Conservation (phyloP, 2,329 filamentous ascomycete genomes). For the Trichoderma guizhouense region DNA sequence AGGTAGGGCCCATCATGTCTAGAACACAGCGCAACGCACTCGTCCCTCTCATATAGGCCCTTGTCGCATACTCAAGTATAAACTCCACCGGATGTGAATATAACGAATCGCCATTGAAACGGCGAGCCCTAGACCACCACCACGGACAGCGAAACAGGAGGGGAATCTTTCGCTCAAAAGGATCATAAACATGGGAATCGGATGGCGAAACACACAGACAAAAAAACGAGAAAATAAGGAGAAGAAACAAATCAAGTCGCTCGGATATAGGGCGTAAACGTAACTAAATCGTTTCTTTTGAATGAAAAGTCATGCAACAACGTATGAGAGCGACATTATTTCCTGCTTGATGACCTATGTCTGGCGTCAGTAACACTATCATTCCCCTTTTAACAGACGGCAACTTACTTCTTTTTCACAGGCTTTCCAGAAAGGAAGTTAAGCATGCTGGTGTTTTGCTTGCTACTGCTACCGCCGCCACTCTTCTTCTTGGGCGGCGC, state of each 20-base stretch:
- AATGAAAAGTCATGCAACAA: slow-evolving; percentile 14
- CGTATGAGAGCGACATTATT: slow-evolving; percentile 9
- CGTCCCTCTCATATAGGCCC: slow-evolving; percentile 24
- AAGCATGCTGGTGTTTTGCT: slow-evolving; percentile 22
- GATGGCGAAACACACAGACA: background rate
- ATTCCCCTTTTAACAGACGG: no score
- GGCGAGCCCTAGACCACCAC: background rate
- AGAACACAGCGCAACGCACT: slow-evolving; percentile 20
- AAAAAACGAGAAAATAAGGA: background rate
- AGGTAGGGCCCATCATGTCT: background rate
- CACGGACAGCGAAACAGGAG: slow-evolving; percentile 11
- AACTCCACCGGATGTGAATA: slow-evolving; percentile 18
- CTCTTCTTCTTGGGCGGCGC: slow-evolving; percentile 19
- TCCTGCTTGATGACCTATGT: slow-evolving; percentile 20
- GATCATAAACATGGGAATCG: background rate
- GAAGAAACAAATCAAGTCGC: slow-evolving; percentile 5
- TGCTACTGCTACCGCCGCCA: slow-evolving; percentile 17
- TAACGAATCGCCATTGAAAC: slow-evolving; percentile 1
- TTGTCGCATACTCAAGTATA: slow-evolving; percentile 27
- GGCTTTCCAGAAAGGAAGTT: slow-evolving; percentile 23
- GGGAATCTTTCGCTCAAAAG: slow-evolving; percentile 14
- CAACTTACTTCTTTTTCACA: slow-evolving; percentile 25
- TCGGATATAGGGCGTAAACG: slow-evolving; percentile 19
- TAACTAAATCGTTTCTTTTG: background rate
- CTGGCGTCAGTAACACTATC: background rate